Evolutionary conservation across 2,329 filamentous ascomycete genomes (phyloP), one percentile per base, ranked within the genome.

Genomic region (Verticillium albo-atrum): DNA sequence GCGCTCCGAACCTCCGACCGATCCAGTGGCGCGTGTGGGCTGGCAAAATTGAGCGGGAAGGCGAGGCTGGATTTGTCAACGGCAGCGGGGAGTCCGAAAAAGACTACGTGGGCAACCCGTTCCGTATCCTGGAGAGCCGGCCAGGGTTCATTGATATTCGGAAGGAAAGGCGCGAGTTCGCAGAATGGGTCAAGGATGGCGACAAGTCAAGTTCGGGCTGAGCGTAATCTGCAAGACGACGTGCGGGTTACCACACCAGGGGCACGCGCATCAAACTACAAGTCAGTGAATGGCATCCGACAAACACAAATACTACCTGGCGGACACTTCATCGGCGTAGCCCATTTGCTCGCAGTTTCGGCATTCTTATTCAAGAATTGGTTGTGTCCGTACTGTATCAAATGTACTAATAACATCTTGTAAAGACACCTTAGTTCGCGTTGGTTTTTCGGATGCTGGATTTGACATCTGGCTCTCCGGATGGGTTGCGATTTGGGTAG

Each of bases 131-230:
- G 61, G 94, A 98, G 75, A 88, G 90, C 61, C 80, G 95, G 65
- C 86, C 88, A 54, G 89, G 91, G 1, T 99, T 98, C 69, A 83
- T 92, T 77, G 91, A 99, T 76, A 91, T 98, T 63, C 87, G 92
- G 73, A 89, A 87, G 72, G 82, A 92, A 76, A 84, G 90, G 70
- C 87, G 82, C 70, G 90, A 93, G 61, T 97, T 96, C 78, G 82
- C 85, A 17, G 82, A 88, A 63, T 96, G 91, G 91, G 83, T 87
- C 34, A 81, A 82, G 68, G 71, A 53, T 55, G 60, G 61, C 3
- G 63, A 68, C 42, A 50, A 50, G 42, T 50, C 42, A 7, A 68
- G 59, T 37, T 37, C 64, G 55, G 32, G 42, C 42, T 50, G 20
- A 50, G 10, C 20, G 20, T 50, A 6, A 10, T 25, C 42, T n/a